phyloP scores from a whole-genome alignment of 805 yeast species.

The Candida gorgasii region DNA sequence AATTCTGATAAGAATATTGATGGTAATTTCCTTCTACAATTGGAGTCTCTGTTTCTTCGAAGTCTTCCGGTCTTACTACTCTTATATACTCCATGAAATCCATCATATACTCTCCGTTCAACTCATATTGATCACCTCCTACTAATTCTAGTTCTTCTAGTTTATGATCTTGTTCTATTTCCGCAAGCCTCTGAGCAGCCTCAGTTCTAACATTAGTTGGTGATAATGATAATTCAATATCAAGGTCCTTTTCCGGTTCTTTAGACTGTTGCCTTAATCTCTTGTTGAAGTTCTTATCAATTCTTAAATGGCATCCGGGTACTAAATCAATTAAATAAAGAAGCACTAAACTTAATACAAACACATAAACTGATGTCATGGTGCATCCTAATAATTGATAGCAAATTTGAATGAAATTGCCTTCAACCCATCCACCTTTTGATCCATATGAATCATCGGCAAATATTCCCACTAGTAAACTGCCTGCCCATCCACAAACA shows the following conservation, averaged over 20 bases:
- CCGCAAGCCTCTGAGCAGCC: neutral
- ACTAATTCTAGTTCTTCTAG: conserved; percentile 32
- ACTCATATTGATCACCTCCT: conserved; percentile 42
- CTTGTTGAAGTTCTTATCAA: conserved; percentile 39
- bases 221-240: conserved; percentile 16
- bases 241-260: conserved; percentile 13
- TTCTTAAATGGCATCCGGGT: conserved; percentile 44
- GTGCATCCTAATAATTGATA: conserved; percentile 40
- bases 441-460: conserved; percentile 33
- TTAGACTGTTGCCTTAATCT: conserved; percentile 22
- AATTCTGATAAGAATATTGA: neutral
- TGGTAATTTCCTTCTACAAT: neutral
- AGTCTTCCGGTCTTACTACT: conserved; percentile 37
- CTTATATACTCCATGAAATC: conserved; percentile 44
- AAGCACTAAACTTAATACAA: conserved; percentile 30
- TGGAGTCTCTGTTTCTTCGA: conserved; percentile 3
- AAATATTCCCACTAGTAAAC: conserved; percentile 41
- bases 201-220: conserved; percentile 13
- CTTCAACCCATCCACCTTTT: conserved; percentile 42
- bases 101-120: conserved; percentile 40
- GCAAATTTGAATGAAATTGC: conserved; percentile 42
- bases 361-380: conserved; percentile 35
- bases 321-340: conserved; percentile 37
- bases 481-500: conserved; percentile 41
- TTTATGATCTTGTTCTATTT: conserved; percentile 16